These are phyloP conservation scores for Marsdenia floribunda DNA, from an alignment of 257 asterid genomes.

Conservation along the genomic window DNA sequence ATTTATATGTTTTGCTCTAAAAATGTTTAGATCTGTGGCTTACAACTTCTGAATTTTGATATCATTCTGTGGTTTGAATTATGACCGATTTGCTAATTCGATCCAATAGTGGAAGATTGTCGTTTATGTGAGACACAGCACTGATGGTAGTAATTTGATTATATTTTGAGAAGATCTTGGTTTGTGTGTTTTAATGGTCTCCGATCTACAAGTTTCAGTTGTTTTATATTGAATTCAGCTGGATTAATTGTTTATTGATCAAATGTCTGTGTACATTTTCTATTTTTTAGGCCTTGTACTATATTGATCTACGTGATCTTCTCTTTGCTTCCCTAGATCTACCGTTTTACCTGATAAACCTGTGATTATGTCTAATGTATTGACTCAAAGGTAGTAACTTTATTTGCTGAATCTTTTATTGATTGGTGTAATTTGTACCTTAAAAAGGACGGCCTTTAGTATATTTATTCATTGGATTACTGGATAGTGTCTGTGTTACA, in stretches of 20 bases:
- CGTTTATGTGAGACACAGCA: not conserved
- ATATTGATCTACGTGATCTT: conserved; percentile 13
- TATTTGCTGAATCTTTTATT: not conserved
- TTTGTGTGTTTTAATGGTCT: not conserved
- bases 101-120: not conserved
- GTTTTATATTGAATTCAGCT: conserved; percentile 3
- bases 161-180: conserved; percentile 7
- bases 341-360: not conserved
- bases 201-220: conserved; percentile 15
- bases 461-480: no score
- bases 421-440: not conserved
- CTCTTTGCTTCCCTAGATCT: conserved; percentile 16
- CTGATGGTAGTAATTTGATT: not conserved
- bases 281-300: not conserved
- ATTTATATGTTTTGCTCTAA: not conserved
- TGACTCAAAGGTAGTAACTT: not conserved
- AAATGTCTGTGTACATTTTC: not conserved
- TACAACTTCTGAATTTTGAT: conserved; percentile 1
- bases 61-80: not conserved
- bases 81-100: not conserved
- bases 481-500: not conserved
- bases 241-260: not conserved
- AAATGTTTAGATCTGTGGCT: conserved; percentile 6
- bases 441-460: not conserved
- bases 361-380: not conserved